phyloP scores from a whole-genome alignment of 108 stramenopile species.

The Cyclotella atomus region DNA sequence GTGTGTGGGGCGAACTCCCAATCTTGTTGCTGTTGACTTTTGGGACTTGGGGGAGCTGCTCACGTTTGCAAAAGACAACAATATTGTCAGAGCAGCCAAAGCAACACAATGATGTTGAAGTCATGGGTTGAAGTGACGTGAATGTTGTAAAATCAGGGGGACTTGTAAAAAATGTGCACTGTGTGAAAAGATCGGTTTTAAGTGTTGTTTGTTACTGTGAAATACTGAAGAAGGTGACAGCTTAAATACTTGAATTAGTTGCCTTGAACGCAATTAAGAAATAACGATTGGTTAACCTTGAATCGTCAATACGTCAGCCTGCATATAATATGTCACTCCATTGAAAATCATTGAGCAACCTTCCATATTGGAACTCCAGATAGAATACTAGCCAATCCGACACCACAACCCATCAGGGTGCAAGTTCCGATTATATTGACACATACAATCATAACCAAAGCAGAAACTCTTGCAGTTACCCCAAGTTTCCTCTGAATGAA shows the following conservation, averaged over 20 bases:
- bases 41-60: constrained; percentile 65
- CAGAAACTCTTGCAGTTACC: constrained; percentile 44
- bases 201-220: neutral
- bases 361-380: constrained; percentile 72
- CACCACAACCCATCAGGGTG: constrained; percentile 58
- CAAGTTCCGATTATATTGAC: constrained; percentile 72
- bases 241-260: no score
- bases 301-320: neutral
- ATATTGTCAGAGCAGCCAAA: constrained; percentile 24
- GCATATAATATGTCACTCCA: neutral
- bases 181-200: no score
- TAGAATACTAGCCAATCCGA: constrained; percentile 55
- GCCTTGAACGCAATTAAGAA: no score
- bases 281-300: no score
- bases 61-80: constrained; percentile 54
- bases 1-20: constrained; percentile 47
- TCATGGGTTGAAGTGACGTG: no score
- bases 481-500: constrained; percentile 53
- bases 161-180: neutral
- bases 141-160: neutral
- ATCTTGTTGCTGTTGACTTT: constrained; percentile 64
- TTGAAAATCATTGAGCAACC: neutral
- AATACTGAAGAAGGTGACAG: no score
- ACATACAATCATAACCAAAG: constrained; percentile 62
- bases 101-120: neutral